phyloP scores from a whole-genome alignment of 1,284 basidiomycete genomes.

The Ceratobasidium papillatum region DNA sequence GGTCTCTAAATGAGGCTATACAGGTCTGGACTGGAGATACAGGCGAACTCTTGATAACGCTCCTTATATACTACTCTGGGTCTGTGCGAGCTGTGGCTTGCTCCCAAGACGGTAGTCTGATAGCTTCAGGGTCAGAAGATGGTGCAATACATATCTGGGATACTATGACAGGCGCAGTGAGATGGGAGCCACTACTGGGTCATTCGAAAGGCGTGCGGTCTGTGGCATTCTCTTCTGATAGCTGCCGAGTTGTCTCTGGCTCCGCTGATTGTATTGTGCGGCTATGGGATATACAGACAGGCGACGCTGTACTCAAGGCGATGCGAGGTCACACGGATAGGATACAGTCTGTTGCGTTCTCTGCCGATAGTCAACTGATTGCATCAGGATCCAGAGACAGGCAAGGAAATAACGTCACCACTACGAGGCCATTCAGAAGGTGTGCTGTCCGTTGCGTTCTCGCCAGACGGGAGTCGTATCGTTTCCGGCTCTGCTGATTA shows the following conservation, averaged over 20 bases:
- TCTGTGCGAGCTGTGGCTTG: constrained; percentile 11
- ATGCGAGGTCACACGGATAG: too few species aligned
- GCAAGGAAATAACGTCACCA: too few species aligned
- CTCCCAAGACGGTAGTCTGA: constrained; percentile 6
- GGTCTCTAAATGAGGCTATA: neutral
- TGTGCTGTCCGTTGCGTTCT: too few species aligned
- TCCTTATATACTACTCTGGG: neutral
- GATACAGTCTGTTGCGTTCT: too few species aligned
- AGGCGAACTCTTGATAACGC: neutral
- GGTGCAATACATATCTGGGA: constrained; percentile 33
- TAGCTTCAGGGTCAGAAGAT: constrained; percentile 39
- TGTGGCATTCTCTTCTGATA: neutral
- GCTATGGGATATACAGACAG: neutral
- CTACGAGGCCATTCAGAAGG: too few species aligned
- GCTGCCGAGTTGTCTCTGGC: neutral
- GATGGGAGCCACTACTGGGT: neutral
- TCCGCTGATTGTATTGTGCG: neutral
- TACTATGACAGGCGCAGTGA: neutral
- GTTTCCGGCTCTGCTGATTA: neutral
- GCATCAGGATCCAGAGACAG: too few species aligned
- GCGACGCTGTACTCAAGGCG: too few species aligned
- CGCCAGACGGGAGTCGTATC: too few species aligned
- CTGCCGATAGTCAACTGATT: too few species aligned
- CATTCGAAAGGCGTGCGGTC: neutral
- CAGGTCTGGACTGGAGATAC: neutral